A percentile compares a stretch with the other conserved stretches of the same genome.
Evolutionary conservation across 495 filamentous ascomycete genomes (phyloP).

Genomic region (Bombardia bombarda): DNA sequence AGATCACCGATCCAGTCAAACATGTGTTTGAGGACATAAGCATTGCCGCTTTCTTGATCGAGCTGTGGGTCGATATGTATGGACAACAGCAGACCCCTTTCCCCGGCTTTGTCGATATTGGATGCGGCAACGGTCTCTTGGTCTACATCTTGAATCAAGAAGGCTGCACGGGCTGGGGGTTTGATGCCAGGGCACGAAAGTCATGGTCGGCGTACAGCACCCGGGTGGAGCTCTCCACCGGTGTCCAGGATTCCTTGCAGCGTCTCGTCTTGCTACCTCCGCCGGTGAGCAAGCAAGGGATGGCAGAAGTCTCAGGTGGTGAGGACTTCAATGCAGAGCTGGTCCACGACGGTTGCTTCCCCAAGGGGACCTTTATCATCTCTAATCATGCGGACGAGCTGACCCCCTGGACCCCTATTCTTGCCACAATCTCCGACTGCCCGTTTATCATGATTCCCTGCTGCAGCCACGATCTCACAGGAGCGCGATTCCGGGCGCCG

Average conservation of each 20-base stretch:
- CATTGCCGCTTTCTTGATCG: constrained; percentile 90
- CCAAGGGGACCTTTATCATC: constrained; percentile 76
- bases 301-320: constrained; percentile 7
- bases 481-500: constrained; percentile 62
- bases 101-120: constrained; percentile 91
- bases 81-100: constrained; percentile 46
- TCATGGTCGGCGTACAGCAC: constrained; percentile 69
- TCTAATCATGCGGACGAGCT: constrained; percentile 96
- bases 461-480: constrained; percentile 82
- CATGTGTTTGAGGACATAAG: constrained; percentile 91
- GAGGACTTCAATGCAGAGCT: constrained; percentile 22
- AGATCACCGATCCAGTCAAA: constrained; percentile 79
- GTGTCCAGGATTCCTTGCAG: constrained; percentile 39
- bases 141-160: constrained; percentile 75
- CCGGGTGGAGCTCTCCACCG: constrained; percentile 25
- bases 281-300: constrained; percentile 24
- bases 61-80: constrained; percentile 89
- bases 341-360: constrained; percentile 66
- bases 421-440: constrained; percentile 63
- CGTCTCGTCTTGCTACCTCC: constrained; percentile 70
- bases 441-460: constrained; percentile 92
- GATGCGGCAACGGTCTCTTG: constrained; percentile 92
- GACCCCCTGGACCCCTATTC: constrained; percentile 88
- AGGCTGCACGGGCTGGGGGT: constrained; percentile 81
- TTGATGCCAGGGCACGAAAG: constrained; percentile 77